Base-by-base conservation (phyloP, 108 stramenopile species). In the Schizochytrium sp. region DNA sequence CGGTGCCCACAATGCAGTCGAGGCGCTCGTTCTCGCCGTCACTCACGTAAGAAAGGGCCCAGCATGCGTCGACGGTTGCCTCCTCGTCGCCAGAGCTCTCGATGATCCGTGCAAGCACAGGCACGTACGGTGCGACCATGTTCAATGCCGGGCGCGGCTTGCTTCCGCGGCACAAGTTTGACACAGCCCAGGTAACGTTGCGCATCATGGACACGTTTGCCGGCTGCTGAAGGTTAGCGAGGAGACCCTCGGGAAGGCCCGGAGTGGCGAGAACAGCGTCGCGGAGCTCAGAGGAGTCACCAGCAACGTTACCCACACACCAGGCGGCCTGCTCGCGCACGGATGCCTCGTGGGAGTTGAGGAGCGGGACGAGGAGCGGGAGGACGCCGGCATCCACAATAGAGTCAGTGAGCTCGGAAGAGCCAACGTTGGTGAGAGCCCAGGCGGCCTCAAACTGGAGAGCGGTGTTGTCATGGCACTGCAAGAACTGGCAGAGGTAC, bases 241-340 rank as follows among this genome's bases (percentile, higher is more conserved):
- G 58, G 60, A 97, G 91, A 57, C 93, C 91, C 41, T 89, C 89
- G 69, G 97, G 89, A n/a, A 92, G 93, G 49, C 94, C 93, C 15
- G 92, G 49, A 15, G 72, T 56, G 44, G 73, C 57, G 50, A 97
- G 91, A 38, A 97, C 92, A 5, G 89, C 49, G 91, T 98, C 96
- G 46, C 98, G 92, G 55, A 95, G 92, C 45, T 87, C 88, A 3
- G 95, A n/a, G 28, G 90, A 90, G 88, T 98, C 98, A 1, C 97
- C 98, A 3, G 97, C 97, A 83, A 98, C 95, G 90, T 98, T 98
- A 76, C 89, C 98, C 19, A 98, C 91, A 87, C 96, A 96, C 98
- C 98, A 98, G 3, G 95, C 97, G 61, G 93, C 88, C 92, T 98
- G 98, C 76, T 98, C 97, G n/a, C 98, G 94, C 49, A 98, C 94